A percentile compares a stretch with the other conserved stretches of the same genome.
Conservation (phyloP, 306 rosid genomes). For the Medicago truncatula region DNA sequence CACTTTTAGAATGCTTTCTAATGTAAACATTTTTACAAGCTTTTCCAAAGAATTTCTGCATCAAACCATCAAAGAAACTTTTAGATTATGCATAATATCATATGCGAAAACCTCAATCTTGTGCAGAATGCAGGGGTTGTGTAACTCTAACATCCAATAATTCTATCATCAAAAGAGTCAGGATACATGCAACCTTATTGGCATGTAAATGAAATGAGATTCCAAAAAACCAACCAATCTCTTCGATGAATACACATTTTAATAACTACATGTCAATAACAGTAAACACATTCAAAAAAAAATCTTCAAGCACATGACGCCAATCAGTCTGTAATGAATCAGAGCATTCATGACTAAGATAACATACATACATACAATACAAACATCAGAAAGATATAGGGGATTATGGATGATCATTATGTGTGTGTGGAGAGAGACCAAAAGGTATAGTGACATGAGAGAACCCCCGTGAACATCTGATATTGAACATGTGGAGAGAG, state of each 20-base stretch:
- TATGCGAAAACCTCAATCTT: neutral
- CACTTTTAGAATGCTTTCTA: conserved; percentile 19
- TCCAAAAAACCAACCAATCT: conserved; percentile 4
- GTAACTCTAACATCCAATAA: neutral
- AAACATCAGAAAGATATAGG: neutral
- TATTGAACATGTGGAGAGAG: too few species aligned
- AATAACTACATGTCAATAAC: neutral
- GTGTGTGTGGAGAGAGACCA: neutral
- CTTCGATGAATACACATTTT: conserved; percentile 7
- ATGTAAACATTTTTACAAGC: conserved; percentile 11
- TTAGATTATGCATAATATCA: conserved; percentile 32
- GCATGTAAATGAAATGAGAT: neutral
- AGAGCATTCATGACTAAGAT: neutral
- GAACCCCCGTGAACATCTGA: neutral
- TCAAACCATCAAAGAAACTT: conserved; percentile 28
- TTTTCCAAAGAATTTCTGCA: conserved; percentile 35
- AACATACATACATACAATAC: neutral
- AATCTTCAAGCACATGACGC: neutral
- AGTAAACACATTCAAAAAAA: neutral
- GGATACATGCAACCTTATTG: too few species aligned
- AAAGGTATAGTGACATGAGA: neutral
- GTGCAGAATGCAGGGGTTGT: conserved; percentile 23
- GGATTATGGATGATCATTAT: neutral
- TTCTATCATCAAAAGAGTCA: neutral
- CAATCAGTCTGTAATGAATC: neutral